phyloP scores from a whole-genome alignment of 148 eudicot species.

The Chenopodium quinoa region DNA sequence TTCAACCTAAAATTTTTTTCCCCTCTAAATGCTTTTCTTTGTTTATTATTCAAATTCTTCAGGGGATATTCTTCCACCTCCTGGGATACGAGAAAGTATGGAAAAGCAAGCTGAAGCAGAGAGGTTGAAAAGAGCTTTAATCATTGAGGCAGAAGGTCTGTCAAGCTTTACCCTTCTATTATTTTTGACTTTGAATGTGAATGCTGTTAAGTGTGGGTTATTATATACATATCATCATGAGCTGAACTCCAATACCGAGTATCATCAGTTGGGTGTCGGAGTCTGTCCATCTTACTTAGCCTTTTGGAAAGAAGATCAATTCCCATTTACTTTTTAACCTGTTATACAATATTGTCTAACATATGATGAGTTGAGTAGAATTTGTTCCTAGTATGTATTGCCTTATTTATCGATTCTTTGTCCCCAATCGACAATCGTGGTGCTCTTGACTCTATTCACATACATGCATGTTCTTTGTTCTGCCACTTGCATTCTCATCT shows the following conservation, averaged over 20 bases:
- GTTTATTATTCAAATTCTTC: conserved; percentile 14
- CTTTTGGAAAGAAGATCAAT: too few relatives aligned
- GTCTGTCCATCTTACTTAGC: too few relatives aligned
- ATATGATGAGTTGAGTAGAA: too few relatives aligned
- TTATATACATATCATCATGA: neutral
- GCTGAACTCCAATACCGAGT: neutral
- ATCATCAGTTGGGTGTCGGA: too few relatives aligned
- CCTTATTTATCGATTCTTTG: neutral
- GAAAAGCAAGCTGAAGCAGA: conserved; percentile 99
- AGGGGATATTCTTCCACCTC: conserved; percentile 98
- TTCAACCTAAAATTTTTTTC: too few relatives aligned
- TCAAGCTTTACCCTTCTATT: neutral
- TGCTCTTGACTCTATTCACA: neutral
- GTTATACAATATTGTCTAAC: too few relatives aligned
- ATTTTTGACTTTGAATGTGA: neutral
- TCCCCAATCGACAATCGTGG: neutral
- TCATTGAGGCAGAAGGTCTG: conserved; percentile 93
- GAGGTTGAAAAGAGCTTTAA: conserved; percentile 86
- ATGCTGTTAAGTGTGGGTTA: neutral
- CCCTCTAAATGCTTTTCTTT: neutral
- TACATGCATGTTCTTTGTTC: neutral
- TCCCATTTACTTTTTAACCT: too few relatives aligned
- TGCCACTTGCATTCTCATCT: neutral
- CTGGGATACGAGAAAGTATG: conserved; percentile 80
- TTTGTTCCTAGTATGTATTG: neutral